Base-by-base conservation (phyloP, 2,329 filamentous ascomycete species). In the Penicillium verrucosum region DNA sequence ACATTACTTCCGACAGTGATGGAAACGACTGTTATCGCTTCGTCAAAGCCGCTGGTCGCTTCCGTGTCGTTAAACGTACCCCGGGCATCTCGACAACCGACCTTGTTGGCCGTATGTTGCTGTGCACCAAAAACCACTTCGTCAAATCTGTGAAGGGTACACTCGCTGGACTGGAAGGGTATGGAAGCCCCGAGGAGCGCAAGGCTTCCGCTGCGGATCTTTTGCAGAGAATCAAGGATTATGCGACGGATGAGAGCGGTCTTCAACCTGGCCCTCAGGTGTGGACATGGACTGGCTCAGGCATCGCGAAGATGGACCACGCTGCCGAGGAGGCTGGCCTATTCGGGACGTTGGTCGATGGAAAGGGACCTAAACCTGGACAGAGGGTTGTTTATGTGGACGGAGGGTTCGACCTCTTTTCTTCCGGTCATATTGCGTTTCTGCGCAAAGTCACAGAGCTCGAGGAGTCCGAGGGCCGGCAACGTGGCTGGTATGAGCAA, bases 11-110 rank as follows among this genome's bases (percentile, higher is more conserved):
- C 0, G 94, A 99, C 76, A 90, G 89, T 71, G 86, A 87, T 64
- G 94, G 94, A 41, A 89, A 96, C 73, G 94, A 99, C 78, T 97
- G 93, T 78, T 99, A 99, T 78, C 89, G 94, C 59, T 97, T 93
- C 70, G 94, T 99, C 69, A 99, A 99, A 78, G 88, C 89, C 40
- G 94, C 93, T 1, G 88, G 89, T 12, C 85, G 94, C 42, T 99
- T 99, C 84, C 92, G 95, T 77, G 91, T 99, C 18, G 94, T 99
- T 44, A 96, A 96, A 79, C 85, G 94, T 61, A 97, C 94, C 2
- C 94, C 94, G 0, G 92, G 91, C 58, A 99, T 99, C 69, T 96
- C 91, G 10, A 99, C 94, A 2, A 99, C 94, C 4, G 94, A 99
- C 71, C 83, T 99, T n/a, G 94, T 99, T 27, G 94, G 94, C 21